Evolutionary conservation across 805 yeast genomes (phyloP), one percentile per base, ranked within the genome.

Genomic region (Saturnispora quitensis): DNA sequence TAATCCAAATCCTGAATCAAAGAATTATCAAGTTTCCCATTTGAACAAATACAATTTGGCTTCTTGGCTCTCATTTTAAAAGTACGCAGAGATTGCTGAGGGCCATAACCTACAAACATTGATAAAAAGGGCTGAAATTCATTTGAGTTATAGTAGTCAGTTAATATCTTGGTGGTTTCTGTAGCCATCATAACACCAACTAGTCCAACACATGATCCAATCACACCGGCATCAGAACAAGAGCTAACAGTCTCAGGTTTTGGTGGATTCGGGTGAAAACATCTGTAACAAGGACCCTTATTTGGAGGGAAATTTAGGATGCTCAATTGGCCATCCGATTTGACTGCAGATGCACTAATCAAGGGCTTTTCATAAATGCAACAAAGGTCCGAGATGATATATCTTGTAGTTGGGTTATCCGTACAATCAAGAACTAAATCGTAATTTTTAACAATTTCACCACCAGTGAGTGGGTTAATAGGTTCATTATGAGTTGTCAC

Each of bases 151-250:
- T 87, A 86, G 36, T 68, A 70, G 0, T 76, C 82, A 2, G 84
- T 72, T 2, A 88, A 60, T 7, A 91, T 72, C 63, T 91, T 90
- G 25, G 95, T 74, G 0, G 95, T 75, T 61, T 93, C 99, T 20
- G 85, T 68, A 0, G 97, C 95, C 86, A 93, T 91, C 73, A 86
- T 74, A 0, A 81, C 73, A 9, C 99, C 99, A 63, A 91, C 80
- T 1, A 89, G 60, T 0, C 99, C 99, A 51, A 93, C 95, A n/a
- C 90, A 93, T 0, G 98, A 96, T 0, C 99, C 99, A 25, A 93
- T 66, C 0, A 91, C 95, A 5, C 97, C 97, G 3, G 96, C 95
- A 66, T 89, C 98, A 13, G 86, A 79, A 60, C 99, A 93, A 0
- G 95, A 77, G 0, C 89, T 78, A 1, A 90, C 89, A 1, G 86